phyloP scores from a whole-genome alignment of 768 basidiomycete species.

The Trametes gibbosa region DNA sequence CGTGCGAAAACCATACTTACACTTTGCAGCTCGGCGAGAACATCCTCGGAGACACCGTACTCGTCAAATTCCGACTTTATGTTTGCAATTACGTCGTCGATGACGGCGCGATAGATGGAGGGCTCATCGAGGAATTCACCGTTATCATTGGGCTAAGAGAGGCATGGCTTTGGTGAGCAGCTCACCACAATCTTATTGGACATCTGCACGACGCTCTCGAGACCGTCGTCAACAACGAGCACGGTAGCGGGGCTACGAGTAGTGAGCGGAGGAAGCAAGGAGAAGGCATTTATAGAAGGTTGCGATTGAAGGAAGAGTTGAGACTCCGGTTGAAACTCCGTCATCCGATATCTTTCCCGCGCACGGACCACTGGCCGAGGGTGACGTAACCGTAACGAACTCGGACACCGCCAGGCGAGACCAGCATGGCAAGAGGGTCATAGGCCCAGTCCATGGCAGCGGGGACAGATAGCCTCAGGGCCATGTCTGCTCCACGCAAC shows the following conservation, averaged over 20 bases:
- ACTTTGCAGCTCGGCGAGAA: slow-evolving; percentile 83
- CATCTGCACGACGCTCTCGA: slow-evolving; percentile 48
- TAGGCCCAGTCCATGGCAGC: neutral
- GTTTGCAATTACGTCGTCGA: slow-evolving; percentile 89
- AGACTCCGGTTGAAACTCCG: slow-evolving; percentile 44
- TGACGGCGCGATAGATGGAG: slow-evolving; percentile 85
- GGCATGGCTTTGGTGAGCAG: slow-evolving; percentile 62
- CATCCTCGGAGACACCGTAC: slow-evolving; percentile 87
- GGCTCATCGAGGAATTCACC: slow-evolving; percentile 60
- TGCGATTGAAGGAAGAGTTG: slow-evolving; percentile 26
- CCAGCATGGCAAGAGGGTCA: neutral
- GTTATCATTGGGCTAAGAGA: slow-evolving; percentile 42
- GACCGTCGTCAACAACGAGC: slow-evolving; percentile 31
- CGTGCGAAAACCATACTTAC: slow-evolving; percentile 49
- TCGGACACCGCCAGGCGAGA: neutral
- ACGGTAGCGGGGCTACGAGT: slow-evolving; percentile 32
- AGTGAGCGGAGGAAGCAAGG: slow-evolving; percentile 33
- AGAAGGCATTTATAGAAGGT: slow-evolving; percentile 31
- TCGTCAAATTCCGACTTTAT: slow-evolving; percentile 97
- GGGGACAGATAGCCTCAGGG: neutral
- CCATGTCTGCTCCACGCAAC: neutral
- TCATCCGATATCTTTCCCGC: slow-evolving; percentile 38
- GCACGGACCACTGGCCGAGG: slow-evolving; percentile 38
- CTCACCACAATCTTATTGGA: slow-evolving; percentile 99
- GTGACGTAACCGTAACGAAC: slow-evolving; percentile 14